A percentile compares a stretch with the other conserved stretches of the same genome.
Conservation (phyloP, 352 stramenopile genomes). For the Phytophthora sp. region DNA sequence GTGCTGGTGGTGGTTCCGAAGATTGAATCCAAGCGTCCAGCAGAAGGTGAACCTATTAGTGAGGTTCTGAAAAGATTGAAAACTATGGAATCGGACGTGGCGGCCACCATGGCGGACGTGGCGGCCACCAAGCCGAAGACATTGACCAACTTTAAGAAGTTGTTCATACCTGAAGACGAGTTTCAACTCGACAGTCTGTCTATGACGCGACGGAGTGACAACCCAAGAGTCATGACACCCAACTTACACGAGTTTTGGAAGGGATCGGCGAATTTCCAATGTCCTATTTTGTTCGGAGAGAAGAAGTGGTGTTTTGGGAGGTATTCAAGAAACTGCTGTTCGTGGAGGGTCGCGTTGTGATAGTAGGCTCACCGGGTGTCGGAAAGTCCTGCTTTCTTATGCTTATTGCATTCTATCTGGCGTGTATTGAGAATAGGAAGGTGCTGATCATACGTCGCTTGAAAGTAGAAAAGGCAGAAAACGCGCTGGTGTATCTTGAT, state of each 20-base stretch:
- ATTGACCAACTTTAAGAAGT: not conserved
- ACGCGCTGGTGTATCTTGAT: not conserved
- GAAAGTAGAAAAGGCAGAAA: not conserved
- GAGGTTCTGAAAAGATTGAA: slow-evolving; percentile 2
- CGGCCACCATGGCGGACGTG: not conserved
- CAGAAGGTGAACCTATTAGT: not conserved
- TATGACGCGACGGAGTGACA: not conserved
- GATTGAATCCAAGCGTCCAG: not conserved
- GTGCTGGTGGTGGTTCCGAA: not conserved
- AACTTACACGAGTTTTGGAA: slow-evolving; percentile 18
- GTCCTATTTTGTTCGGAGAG: slow-evolving; percentile 10
- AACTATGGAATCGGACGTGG: not conserved
- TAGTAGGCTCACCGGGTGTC: slow-evolving; percentile 22
- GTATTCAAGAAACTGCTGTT: slow-evolving; percentile 6
- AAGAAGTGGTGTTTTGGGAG: slow-evolving; percentile 16
- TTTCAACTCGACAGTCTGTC: slow-evolving; percentile 3
- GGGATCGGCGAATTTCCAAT: not conserved
- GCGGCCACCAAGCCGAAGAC: not conserved
- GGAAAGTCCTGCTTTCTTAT: slow-evolving; percentile 35
- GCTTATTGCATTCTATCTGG: slow-evolving; percentile 26
- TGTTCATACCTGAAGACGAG: slow-evolving; percentile 7
- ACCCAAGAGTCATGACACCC: slow-evolving; percentile 1
- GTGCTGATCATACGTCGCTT: slow-evolving; percentile 20
- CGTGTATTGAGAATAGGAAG: slow-evolving; percentile 17
- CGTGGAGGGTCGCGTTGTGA: slow-evolving; percentile 9